A percentile compares a stretch with the other conserved stretches of the same genome.
These are phyloP conservation scores for Sphaerostilbella broomeana DNA, from an alignment of 2,329 filamentous ascomycete genomes.

Conservation along the genomic window DNA sequence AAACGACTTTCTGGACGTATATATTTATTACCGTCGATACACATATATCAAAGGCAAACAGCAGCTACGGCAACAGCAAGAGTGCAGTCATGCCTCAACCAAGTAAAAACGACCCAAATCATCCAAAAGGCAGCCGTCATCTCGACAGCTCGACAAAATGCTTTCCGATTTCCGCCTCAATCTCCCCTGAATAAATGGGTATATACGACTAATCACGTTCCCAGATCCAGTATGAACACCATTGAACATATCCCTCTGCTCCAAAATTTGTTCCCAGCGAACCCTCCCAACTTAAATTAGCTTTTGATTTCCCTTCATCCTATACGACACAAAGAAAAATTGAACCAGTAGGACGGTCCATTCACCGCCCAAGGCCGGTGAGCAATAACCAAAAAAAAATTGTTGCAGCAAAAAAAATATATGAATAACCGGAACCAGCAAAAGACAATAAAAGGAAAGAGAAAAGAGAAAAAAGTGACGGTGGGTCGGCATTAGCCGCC, in stretches of 20 bases:
- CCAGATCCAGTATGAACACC: slow-evolving; percentile 4
- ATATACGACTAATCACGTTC: slow-evolving; percentile 22
- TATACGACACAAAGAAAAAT: too few species aligned
- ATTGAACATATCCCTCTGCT: not conserved
- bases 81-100: not conserved
- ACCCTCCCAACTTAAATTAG: slow-evolving; percentile 9
- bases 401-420: slow-evolving; percentile 1
- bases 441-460: slow-evolving; percentile 10
- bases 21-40: not conserved
- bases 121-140: not conserved
- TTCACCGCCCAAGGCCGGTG: too few species aligned
- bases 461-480: slow-evolving; percentile 1
- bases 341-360: too few species aligned
- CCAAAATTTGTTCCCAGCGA: not conserved
- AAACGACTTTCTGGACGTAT: not conserved
- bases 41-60: not conserved
- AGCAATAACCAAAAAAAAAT: slow-evolving; percentile 7
- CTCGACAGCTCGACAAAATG: not conserved
- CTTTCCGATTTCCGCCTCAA: slow-evolving; percentile 2
- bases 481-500: slow-evolving; percentile 2
- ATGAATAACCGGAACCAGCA: slow-evolving; percentile 15
- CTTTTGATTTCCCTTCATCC: slow-evolving; percentile 9
- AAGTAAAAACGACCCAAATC: not conserved
- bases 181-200: slow-evolving; percentile 24
- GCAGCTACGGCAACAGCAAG: too few species aligned